Percentiles rank a stretch among this genome's conserved stretches.
These are phyloP conservation scores for Sherardia arvensis DNA, from an alignment of 257 asterid genomes.

Conservation along the genomic window DNA sequence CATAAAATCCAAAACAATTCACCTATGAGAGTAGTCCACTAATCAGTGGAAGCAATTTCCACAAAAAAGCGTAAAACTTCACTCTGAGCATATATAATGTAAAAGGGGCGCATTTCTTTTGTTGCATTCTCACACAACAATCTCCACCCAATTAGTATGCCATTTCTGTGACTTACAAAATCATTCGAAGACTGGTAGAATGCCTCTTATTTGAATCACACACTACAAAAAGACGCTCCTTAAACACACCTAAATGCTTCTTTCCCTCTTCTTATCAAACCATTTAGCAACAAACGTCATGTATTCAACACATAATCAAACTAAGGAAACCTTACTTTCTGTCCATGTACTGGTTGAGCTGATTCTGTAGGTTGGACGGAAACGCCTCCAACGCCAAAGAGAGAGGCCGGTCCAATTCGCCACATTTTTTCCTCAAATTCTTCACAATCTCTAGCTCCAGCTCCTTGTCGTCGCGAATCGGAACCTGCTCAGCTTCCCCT, in stretches of 20 bases:
- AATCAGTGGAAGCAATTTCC: neutral
- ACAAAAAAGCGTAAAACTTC: neutral
- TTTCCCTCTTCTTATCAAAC: neutral
- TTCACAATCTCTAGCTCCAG: conserved; percentile 72
- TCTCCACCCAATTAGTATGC: neutral
- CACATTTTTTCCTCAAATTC: conserved; percentile 49
- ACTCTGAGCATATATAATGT: neutral
- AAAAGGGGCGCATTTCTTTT: neutral
- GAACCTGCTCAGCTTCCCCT: conserved; percentile 93
- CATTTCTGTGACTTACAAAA: neutral
- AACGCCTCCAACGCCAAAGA: conserved; percentile 68
- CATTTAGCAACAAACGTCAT: neutral
- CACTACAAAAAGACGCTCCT: neutral
- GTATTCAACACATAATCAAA: neutral
- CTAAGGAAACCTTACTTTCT: conserved; percentile 31
- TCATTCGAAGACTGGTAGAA: neutral
- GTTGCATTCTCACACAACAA: neutral
- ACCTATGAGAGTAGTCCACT: neutral
- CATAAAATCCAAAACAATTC: neutral
- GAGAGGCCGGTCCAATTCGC: conserved; percentile 37
- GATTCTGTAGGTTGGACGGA: conserved; percentile 60
- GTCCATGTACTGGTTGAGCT: conserved; percentile 48
- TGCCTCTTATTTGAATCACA: neutral
- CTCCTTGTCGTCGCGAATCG: conserved; percentile 58
- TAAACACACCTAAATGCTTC: neutral